These are phyloP conservation scores for Pichia norvegensis DNA, from an alignment of 1,139 yeast species.

Conservation along the genomic window DNA sequence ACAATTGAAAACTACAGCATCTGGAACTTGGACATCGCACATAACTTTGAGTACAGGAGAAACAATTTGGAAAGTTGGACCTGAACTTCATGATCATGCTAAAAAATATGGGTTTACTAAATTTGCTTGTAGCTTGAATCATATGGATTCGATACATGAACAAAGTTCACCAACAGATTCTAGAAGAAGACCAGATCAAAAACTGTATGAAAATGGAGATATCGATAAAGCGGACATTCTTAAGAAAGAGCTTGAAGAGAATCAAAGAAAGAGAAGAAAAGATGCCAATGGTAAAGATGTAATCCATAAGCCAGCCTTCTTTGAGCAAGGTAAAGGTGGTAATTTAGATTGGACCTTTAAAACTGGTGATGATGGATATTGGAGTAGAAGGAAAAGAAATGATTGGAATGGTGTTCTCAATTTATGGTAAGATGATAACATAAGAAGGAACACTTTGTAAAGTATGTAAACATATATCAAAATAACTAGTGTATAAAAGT, in stretches of 20 bases:
- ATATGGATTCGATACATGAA: conserved; percentile 56
- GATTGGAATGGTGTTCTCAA: conserved; percentile 52
- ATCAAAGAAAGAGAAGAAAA: conserved; percentile 71
- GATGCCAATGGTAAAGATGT: conserved; percentile 40
- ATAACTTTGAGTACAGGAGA: conserved; percentile 35
- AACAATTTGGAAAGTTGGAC: conserved; percentile 59
- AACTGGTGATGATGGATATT: conserved; percentile 61
- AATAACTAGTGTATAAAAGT: not conserved
- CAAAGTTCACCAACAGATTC: conserved; percentile 79
- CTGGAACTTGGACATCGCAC: conserved; percentile 73
- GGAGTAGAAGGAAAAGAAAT: conserved; percentile 61
- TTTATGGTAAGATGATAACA: conserved; percentile 39
- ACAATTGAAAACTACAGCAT: conserved; percentile 29
- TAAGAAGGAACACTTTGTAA: not conserved
- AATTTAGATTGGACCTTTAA: conserved; percentile 51
- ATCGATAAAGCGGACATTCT: conserved; percentile 61
- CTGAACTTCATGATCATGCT: conserved; percentile 49
- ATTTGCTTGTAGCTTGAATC: conserved; percentile 75
- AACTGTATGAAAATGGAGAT: conserved; percentile 60
- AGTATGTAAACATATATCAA: no score
- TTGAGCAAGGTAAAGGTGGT: conserved; percentile 39
- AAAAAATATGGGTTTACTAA: conserved; percentile 78
- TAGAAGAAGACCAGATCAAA: conserved; percentile 79
- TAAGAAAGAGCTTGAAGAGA: conserved; percentile 66
- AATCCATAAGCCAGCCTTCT: conserved; percentile 54